These are phyloP conservation scores for Phytophthora ohioensis DNA, from an alignment of 352 stramenopile species.

Conservation along the genomic window DNA sequence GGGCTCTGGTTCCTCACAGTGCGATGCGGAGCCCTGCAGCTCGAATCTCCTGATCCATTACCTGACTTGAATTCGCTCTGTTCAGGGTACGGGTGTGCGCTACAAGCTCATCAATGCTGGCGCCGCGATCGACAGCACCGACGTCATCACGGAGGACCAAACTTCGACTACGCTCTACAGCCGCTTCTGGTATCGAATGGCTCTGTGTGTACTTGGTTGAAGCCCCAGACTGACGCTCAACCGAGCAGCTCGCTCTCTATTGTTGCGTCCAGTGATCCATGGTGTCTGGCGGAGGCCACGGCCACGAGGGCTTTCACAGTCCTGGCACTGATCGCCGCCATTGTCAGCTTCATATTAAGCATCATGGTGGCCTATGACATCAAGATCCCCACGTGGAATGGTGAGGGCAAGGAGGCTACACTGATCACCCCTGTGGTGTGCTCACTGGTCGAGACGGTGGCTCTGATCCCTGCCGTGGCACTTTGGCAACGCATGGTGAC, in stretches of 20 bases:
- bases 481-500: conserved; percentile 69
- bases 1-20: conserved; percentile 77
- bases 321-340: conserved; percentile 60
- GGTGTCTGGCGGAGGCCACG: conserved; percentile 65
- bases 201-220: neutral
- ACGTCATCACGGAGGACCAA: conserved; percentile 33
- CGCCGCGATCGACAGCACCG: conserved; percentile 44
- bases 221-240: conserved; percentile 7
- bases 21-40: neutral
- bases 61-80: conserved; percentile 1
- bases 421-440: conserved; percentile 63
- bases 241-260: conserved; percentile 45
- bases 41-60: conserved; percentile 13
- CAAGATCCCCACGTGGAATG: conserved; percentile 81
- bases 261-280: conserved; percentile 60
- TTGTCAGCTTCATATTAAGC: conserved; percentile 63
- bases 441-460: conserved; percentile 54
- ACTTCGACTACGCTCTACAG: conserved; percentile 40
- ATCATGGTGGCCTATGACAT: conserved; percentile 60
- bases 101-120: conserved; percentile 88
- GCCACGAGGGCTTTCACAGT: conserved; percentile 58
- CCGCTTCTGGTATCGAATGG: conserved; percentile 45
- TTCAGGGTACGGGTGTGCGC: conserved; percentile 71
- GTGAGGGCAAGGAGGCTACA: conserved; percentile 67
- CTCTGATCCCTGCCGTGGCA: conserved; percentile 58